Evolutionary conservation across 1,139 yeast genomes (phyloP).

Genomic region (Zygoascus hellenicus): DNA sequence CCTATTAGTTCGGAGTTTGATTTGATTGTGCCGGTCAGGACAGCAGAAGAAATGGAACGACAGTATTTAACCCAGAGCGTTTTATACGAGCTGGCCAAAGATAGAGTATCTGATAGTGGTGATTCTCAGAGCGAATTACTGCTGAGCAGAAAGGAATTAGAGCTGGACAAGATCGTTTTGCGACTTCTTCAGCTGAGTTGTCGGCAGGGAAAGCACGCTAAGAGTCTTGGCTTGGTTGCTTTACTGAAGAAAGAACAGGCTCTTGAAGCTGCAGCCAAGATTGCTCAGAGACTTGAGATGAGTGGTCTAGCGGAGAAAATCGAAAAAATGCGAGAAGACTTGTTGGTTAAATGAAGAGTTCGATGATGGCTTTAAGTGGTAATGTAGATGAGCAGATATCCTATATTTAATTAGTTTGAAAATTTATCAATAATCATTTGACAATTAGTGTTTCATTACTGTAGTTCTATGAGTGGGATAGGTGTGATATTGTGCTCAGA

Average conservation of each 20-base stretch:
- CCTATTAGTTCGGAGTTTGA: conserved; percentile 79
- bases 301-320: conserved; percentile 61
- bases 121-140: conserved; percentile 27
- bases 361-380: not conserved
- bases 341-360: not conserved
- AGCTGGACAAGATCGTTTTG: conserved; percentile 62
- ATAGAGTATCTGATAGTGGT: conserved; percentile 30
- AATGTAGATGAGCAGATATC: not conserved
- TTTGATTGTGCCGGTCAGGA: conserved; percentile 50
- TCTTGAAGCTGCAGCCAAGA: conserved; percentile 73
- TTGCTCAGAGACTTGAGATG: conserved; percentile 74
- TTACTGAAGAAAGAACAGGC: conserved; percentile 74
- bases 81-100: conserved; percentile 26
- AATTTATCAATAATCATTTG: not conserved
- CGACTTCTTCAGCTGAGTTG: conserved; percentile 76
- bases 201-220: conserved; percentile 54
- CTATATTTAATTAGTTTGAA: not conserved
- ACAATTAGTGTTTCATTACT: not conserved
- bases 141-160: conserved; percentile 32
- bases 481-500: too few relatives aligned
- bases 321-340: conserved; percentile 9
- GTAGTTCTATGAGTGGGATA: too few relatives aligned
- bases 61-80: conserved; percentile 22
- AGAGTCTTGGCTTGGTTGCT: conserved; percentile 65
- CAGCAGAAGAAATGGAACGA: conserved; percentile 17